Evolutionary conservation across 2,329 filamentous ascomycete species (phyloP).

Genomic region (Pseudogymnoascus sp.): DNA sequence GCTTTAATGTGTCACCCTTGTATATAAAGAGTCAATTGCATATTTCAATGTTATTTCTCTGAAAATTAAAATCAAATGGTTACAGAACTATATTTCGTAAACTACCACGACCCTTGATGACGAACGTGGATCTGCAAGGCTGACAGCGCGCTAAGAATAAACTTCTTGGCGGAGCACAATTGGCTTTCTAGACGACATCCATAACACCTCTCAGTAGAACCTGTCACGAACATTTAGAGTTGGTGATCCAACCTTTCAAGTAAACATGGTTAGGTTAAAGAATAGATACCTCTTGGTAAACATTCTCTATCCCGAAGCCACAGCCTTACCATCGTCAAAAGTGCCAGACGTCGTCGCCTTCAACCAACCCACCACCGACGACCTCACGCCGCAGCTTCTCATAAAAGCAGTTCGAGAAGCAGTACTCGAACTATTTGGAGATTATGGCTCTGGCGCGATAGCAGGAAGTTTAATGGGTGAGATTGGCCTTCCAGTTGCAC

Average conservation of each 20-base stretch:
- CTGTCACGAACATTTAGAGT: not conserved
- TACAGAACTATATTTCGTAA: not conserved
- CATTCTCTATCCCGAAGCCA: conserved; percentile 71
- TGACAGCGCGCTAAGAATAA: conserved; percentile 6
- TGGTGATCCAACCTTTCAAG: not conserved
- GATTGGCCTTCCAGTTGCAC: conserved; percentile 13
- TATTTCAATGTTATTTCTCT: not conserved
- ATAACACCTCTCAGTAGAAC: not conserved
- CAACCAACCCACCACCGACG: conserved; percentile 68
- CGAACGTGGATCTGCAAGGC: conserved; percentile 1
- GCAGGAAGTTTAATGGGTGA: conserved; percentile 61
- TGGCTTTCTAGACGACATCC: not conserved
- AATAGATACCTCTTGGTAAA: conserved; percentile 93
- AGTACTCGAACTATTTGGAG: conserved; percentile 70
- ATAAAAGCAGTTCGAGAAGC: conserved; percentile 62
- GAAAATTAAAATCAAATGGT: not conserved
- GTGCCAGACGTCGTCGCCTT: conserved; percentile 59
- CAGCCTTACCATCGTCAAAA: conserved; percentile 29
- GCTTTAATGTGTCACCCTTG: not conserved
- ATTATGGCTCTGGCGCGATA: conserved; percentile 74
- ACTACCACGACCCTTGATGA: not conserved
- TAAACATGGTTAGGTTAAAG: conserved; percentile 85
- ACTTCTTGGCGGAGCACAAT: conserved; percentile 4
- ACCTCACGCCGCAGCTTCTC: conserved; percentile 58
- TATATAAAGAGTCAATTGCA: not conserved